Evolutionary conservation across 192 early-diverging fungal genomes (phyloP).

Genomic region (Chytriomyces sp.): DNA sequence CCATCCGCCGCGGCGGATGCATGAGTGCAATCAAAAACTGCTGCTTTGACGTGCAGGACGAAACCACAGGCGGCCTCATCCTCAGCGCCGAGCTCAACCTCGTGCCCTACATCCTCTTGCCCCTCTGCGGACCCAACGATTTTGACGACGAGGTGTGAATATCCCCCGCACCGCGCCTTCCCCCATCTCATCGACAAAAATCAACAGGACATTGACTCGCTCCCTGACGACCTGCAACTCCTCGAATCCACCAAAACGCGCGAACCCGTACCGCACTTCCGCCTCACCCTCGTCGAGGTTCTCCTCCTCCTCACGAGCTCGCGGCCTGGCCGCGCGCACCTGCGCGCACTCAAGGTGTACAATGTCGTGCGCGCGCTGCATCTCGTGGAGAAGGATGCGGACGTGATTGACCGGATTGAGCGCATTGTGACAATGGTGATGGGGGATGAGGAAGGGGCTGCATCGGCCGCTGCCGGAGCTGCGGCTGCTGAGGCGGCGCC

Average conservation of each 20-base stretch:
- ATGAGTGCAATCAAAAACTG: constrained; percentile 86
- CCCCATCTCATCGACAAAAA: not conserved
- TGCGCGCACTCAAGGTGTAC: constrained; percentile 84
- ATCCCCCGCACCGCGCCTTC: not conserved
- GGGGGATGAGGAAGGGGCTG: constrained; percentile 24
- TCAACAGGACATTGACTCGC: constrained; percentile 79
- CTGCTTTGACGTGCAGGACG: constrained; percentile 64
- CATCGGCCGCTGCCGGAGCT: not conserved
- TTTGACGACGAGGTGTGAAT: constrained; percentile 78
- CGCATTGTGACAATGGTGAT: constrained; percentile 83
- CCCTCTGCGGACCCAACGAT: constrained; percentile 90
- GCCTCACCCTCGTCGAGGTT: constrained; percentile 75
- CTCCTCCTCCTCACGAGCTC: constrained; percentile 79
- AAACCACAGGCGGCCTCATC: constrained; percentile 56
- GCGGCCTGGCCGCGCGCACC: constrained; percentile 71
- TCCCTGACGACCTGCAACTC: constrained; percentile 92
- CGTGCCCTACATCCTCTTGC: constrained; percentile 85
- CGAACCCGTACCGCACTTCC: constrained; percentile 75
- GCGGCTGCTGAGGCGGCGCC: constrained; percentile 3
- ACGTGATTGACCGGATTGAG: constrained; percentile 71
- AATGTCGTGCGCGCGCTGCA: constrained; percentile 84
- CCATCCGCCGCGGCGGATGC: constrained; percentile 90
- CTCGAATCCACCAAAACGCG: constrained; percentile 81
- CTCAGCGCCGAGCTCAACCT: constrained; percentile 75
- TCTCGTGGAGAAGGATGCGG: constrained; percentile 70